phyloP scores from a whole-genome alignment of 2,329 filamentous ascomycete species.

The Venturia asperata region DNA sequence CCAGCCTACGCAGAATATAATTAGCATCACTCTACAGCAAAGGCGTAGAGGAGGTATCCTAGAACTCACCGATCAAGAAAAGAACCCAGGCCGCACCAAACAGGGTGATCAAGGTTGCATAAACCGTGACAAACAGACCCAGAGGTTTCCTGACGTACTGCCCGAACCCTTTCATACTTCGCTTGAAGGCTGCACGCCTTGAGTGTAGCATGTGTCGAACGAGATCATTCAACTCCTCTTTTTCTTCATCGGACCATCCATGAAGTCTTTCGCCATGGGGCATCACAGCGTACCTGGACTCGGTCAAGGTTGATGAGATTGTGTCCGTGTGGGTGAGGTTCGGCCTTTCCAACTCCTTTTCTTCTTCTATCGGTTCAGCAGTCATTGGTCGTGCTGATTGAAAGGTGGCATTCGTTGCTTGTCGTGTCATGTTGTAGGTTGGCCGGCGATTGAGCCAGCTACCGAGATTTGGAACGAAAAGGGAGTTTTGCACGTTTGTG shows the following conservation, averaged over 20 bases:
- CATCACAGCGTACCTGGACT: slow-evolving; percentile 69
- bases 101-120: slow-evolving; percentile 72
- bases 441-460: slow-evolving; percentile 67
- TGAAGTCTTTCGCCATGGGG: slow-evolving; percentile 66
- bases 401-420: slow-evolving; percentile 21
- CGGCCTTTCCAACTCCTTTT: slow-evolving; percentile 25
- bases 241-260: slow-evolving; percentile 68
- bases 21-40: slow-evolving; percentile 4
- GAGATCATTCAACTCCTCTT: slow-evolving; percentile 72
- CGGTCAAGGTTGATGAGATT: slow-evolving; percentile 60
- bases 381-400: slow-evolving; percentile 1
- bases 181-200: slow-evolving; percentile 69
- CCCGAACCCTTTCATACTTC: slow-evolving; percentile 69
- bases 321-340: slow-evolving; percentile 43
- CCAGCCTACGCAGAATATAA: slow-evolving; percentile 48
- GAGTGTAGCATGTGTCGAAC: slow-evolving; percentile 86
- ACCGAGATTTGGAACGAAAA: slow-evolving; percentile 79
- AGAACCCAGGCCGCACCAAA: slow-evolving; percentile 85
- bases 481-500: slow-evolving; percentile 83
- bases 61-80: slow-evolving; percentile 64
- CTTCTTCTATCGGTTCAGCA: slow-evolving; percentile 19
- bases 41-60: background rate
- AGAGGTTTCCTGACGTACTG: slow-evolving; percentile 70
- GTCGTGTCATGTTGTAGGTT: slow-evolving; percentile 64
- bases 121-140: slow-evolving; percentile 76